These are phyloP conservation scores for Lactarius vividus DNA, from an alignment of 768 basidiomycete species.

Conservation along the genomic window DNA sequence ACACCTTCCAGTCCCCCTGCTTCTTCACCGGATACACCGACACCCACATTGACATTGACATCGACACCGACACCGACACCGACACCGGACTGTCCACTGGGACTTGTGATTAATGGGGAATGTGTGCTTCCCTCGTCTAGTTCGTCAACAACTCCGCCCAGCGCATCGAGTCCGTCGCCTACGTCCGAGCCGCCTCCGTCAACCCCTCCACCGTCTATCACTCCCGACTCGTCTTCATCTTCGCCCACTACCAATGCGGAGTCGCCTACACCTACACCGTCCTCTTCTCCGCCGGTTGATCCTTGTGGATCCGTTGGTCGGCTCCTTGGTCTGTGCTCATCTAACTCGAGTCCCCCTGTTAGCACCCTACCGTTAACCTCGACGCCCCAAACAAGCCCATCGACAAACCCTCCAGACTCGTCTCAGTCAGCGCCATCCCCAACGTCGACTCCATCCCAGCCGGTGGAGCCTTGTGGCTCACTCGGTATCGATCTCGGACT, in stretches of 20 bases:
- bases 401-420: not conserved
- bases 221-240: not conserved
- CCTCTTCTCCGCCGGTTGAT: conserved; percentile 15
- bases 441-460: not conserved
- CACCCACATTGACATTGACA: not conserved
- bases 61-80: not conserved
- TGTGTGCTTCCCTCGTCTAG: not conserved
- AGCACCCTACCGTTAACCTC: not conserved
- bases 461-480: not conserved
- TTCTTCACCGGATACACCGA: not conserved
- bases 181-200: not conserved
- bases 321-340: conserved; percentile 27
- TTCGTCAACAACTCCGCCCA: not conserved
- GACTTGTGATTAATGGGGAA: not conserved
- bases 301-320: conserved; percentile 27
- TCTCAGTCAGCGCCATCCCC: not conserved
- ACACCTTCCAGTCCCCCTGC: not conserved
- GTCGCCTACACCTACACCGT: not conserved
- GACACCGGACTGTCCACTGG: conserved; percentile 1
- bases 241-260: not conserved
- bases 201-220: not conserved
- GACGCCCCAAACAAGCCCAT: not conserved
- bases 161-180: not conserved
- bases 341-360: conserved; percentile 5
- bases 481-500: conserved; percentile 1